Conservation (phyloP, 805 yeast genomes). For the Hyphopichia homilentoma region DNA sequence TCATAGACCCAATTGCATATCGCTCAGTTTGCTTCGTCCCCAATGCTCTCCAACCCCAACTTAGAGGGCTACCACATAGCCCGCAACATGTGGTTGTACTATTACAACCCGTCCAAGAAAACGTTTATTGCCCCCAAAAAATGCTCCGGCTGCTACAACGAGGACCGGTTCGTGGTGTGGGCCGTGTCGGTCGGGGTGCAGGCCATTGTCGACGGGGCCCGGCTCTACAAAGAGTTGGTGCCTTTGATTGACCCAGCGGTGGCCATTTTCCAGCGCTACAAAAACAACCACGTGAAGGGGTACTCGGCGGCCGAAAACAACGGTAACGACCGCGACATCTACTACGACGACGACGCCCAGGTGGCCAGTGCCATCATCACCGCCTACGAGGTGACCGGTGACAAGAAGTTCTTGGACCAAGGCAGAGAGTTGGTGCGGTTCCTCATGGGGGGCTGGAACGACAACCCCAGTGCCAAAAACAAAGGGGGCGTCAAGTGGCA, state of each 20-base stretch:
- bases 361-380: constrained; percentile 61
- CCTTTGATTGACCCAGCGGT: constrained; percentile 55
- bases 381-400: constrained; percentile 65
- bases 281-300: constrained; percentile 48
- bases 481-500: constrained; percentile 72
- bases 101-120: constrained; percentile 34
- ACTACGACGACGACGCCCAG: constrained; percentile 76
- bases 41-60: constrained; percentile 35
- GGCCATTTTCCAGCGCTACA: constrained; percentile 47
- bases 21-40: too few species aligned
- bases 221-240: constrained; percentile 45
- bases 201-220: constrained; percentile 64
- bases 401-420: constrained; percentile 47
- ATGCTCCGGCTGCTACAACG: constrained; percentile 44
- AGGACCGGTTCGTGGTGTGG: constrained; percentile 62
- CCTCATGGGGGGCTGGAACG: constrained; percentile 62
- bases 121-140: constrained; percentile 39
- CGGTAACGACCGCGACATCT: constrained; percentile 59
- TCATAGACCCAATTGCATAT: too few species aligned
- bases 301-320: constrained; percentile 63
- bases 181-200: constrained; percentile 63
- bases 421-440: constrained; percentile 59
- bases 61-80: constrained; percentile 39
- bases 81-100: constrained; percentile 39
- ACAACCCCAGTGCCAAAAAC: constrained; percentile 35